Evolutionary conservation across 257 asterid genomes (phyloP).

Genomic region (Gardenia jasminoides): DNA sequence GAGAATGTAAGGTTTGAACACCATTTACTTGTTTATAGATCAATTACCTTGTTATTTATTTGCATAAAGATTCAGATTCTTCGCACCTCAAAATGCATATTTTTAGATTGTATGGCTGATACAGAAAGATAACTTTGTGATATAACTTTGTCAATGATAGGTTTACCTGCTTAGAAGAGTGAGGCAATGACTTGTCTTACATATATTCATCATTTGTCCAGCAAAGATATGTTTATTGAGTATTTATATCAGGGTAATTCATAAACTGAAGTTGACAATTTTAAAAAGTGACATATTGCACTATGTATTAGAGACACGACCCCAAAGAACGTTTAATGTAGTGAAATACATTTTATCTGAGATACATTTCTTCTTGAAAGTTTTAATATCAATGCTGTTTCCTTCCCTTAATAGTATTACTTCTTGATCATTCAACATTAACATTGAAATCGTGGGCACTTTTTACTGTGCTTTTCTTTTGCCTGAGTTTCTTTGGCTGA

Average conservation of each 20-base stretch:
- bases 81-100: neutral
- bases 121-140: neutral
- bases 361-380: neutral
- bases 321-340: neutral
- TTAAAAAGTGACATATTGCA: neutral
- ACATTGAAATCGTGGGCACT: neutral
- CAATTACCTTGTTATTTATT: slow-evolving; percentile 14
- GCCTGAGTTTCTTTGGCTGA: neutral
- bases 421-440: neutral
- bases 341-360: no score
- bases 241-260: neutral
- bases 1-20: slow-evolving; percentile 89
- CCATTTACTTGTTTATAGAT: slow-evolving; percentile 25
- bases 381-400: neutral
- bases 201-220: neutral
- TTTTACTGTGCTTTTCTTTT: neutral
- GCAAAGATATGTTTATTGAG: neutral
- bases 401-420: neutral
- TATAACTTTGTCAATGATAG: neutral
- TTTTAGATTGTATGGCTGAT: neutral
- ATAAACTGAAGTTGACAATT: neutral
- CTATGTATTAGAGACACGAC: neutral
- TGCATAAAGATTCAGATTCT: slow-evolving; percentile 17
- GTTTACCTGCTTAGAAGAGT: neutral
- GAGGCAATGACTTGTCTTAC: neutral